A percentile compares a stretch with the other conserved stretches of the same genome.
phyloP scores from a whole-genome alignment of 306 rosid species.

The Trifolium repens region DNA sequence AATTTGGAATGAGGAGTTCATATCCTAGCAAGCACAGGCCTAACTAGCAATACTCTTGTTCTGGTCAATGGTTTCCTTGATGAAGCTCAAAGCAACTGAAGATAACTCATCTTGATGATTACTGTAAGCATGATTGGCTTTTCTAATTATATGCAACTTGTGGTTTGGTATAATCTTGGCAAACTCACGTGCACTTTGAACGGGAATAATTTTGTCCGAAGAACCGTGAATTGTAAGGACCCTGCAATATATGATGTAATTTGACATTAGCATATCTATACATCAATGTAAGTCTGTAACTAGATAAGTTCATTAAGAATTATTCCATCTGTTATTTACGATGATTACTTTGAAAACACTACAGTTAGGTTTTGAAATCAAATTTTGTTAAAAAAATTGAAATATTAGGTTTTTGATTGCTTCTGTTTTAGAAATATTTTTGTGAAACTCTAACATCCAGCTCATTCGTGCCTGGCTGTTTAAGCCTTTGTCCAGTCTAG shows the following conservation, averaged over 20 bases:
- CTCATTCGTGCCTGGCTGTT: too few species aligned
- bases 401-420: too few species aligned
- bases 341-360: too few species aligned
- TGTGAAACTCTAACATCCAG: too few species aligned
- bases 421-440: too few species aligned
- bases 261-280: constrained; percentile 34
- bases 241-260: constrained; percentile 48
- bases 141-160: constrained; percentile 59
- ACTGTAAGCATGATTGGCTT: constrained; percentile 63
- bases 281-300: neutral
- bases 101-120: constrained; percentile 42
- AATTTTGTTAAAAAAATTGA: too few species aligned
- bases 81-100: constrained; percentile 45
- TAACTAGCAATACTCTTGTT: constrained; percentile 45
- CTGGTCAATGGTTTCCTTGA: constrained; percentile 48
- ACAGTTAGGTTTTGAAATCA: too few species aligned
- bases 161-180: constrained; percentile 73
- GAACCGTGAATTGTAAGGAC: constrained; percentile 75
- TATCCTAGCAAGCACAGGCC: constrained; percentile 33
- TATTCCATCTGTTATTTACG: too few species aligned
- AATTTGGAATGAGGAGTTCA: neutral
- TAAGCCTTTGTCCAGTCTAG: too few species aligned
- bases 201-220: constrained; percentile 52
- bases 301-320: neutral
- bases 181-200: constrained; percentile 65